Percentiles rank a stretch among this genome's conserved stretches.
Conservation (phyloP, 2,329 filamentous ascomycete species). For the Cladosporium cucumerinum region DNA sequence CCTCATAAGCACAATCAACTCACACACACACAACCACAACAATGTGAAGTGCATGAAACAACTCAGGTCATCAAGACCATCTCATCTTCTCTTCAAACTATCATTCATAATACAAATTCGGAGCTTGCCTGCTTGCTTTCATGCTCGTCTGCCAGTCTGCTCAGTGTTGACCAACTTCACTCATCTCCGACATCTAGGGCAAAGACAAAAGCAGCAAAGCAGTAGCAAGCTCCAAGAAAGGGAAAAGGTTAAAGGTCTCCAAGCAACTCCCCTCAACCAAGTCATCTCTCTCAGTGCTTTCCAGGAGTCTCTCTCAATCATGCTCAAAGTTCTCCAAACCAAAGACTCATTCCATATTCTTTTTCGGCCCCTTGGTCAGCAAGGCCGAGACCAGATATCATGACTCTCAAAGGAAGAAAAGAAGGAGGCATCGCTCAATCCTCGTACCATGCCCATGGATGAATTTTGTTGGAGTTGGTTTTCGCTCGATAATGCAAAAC, state of each 20-base stretch:
- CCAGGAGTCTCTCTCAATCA: neutral
- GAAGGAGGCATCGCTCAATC: neutral
- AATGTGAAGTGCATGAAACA: neutral
- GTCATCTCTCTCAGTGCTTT: neutral
- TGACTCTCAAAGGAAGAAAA: neutral
- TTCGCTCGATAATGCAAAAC: neutral
- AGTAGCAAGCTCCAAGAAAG: neutral
- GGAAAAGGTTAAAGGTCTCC: neutral
- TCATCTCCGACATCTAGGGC: neutral
- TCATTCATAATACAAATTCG: neutral
- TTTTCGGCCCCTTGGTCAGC: neutral
- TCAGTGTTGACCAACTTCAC: neutral
- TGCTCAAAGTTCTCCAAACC: neutral
- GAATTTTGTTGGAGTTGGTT: neutral
- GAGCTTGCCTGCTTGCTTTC: neutral
- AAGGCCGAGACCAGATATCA: neutral
- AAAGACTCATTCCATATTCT: neutral
- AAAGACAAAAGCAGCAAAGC: neutral
- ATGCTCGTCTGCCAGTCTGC: neutral
- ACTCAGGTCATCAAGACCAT: neutral
- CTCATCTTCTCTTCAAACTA: neutral
- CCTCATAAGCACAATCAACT: neutral
- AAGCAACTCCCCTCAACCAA: neutral
- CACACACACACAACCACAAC: neutral
- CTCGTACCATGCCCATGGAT: neutral